phyloP scores from a whole-genome alignment of 108 stramenopile genomes.

The Fistulifera solaris region DNA sequence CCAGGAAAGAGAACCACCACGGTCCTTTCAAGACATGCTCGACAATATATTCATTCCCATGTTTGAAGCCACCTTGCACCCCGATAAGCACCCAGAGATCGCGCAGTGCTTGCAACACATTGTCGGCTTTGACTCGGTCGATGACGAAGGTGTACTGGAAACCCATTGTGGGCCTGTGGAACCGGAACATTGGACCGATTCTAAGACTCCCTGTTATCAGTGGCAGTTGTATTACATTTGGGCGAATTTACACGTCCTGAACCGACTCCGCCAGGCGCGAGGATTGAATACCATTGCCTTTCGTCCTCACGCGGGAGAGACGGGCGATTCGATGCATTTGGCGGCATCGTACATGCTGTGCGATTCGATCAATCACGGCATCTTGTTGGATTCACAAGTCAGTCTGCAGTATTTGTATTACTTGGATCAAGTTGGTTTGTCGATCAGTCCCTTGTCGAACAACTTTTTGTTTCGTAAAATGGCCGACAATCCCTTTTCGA shows the following conservation, averaged over 20 bases:
- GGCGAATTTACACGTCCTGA: slow-evolving; percentile 92
- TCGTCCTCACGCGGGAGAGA: slow-evolving; percentile 94
- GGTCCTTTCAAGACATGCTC: slow-evolving; percentile 88
- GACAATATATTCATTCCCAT: slow-evolving; percentile 95
- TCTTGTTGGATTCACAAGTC: slow-evolving; percentile 90
- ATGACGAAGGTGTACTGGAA: slow-evolving; percentile 94
- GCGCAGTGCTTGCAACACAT: slow-evolving; percentile 90
- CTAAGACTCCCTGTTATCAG: slow-evolving; percentile 81
- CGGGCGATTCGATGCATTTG: slow-evolving; percentile 95
- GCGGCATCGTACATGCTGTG: slow-evolving; percentile 94
- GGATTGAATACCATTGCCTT: slow-evolving; percentile 89
- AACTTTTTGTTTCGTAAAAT: slow-evolving; percentile 98
- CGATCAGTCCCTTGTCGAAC: slow-evolving; percentile 92
- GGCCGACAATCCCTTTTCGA: slow-evolving; percentile 85
- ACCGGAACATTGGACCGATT: slow-evolving; percentile 76
- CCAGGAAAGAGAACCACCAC: slow-evolving; percentile 20
- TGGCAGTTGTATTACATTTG: slow-evolving; percentile 92
- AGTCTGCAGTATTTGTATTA: slow-evolving; percentile 97
- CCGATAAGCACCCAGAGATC: slow-evolving; percentile 88
- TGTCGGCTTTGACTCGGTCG: slow-evolving; percentile 98
- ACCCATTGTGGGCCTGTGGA: slow-evolving; percentile 26
- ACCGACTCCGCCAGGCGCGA: slow-evolving; percentile 69
- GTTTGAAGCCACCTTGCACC: slow-evolving; percentile 93
- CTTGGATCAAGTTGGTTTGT: slow-evolving; percentile 88
- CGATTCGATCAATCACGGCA: slow-evolving; percentile 95